phyloP scores from a whole-genome alignment of 345 rosid genomes.

The Aquilaria sinensis region DNA sequence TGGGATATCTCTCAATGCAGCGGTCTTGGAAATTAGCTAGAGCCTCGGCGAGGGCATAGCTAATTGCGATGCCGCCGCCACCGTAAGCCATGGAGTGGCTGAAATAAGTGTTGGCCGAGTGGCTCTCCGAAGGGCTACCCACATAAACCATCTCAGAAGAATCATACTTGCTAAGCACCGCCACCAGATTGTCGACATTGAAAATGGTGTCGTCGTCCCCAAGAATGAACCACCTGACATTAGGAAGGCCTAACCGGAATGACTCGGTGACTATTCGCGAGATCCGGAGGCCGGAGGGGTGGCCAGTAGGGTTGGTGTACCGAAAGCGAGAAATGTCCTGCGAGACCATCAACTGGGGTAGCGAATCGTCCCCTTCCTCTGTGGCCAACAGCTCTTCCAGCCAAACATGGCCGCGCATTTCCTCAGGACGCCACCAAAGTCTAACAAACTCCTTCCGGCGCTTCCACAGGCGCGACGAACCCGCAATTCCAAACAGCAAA shows the following conservation, averaged over 20 bases:
- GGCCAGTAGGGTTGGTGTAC: conserved; percentile 90
- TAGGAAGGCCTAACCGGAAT: conserved; percentile 56
- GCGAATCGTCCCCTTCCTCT: conserved; percentile 42
- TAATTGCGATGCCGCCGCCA: conserved; percentile 95
- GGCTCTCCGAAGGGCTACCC: conserved; percentile 84
- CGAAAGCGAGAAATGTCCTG: conserved; percentile 85
- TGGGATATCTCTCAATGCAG: conserved; percentile 73
- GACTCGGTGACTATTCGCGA: conserved; percentile 65
- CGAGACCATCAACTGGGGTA: conserved; percentile 70
- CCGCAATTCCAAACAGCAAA: conserved; percentile 88
- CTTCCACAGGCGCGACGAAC: conserved; percentile 78
- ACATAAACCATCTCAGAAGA: conserved; percentile 70
- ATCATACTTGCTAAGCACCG: conserved; percentile 71
- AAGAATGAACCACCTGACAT: conserved; percentile 80
- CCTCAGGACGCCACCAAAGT: conserved; percentile 80
- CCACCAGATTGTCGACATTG: conserved; percentile 54
- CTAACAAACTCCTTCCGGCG: conserved; percentile 71
- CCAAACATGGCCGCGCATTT: conserved; percentile 86
- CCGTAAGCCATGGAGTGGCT: conserved; percentile 92
- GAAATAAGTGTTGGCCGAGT: conserved; percentile 81
- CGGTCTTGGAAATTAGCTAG: conserved; percentile 59
- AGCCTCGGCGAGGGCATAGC: conserved; percentile 74
- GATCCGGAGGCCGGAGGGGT: conserved; percentile 89
- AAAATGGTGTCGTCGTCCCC: conserved; percentile 95
- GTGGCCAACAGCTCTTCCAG: conserved; percentile 52